phyloP scores from a whole-genome alignment of 768 basidiomycete species.

The Boletus vinaceobasis region DNA sequence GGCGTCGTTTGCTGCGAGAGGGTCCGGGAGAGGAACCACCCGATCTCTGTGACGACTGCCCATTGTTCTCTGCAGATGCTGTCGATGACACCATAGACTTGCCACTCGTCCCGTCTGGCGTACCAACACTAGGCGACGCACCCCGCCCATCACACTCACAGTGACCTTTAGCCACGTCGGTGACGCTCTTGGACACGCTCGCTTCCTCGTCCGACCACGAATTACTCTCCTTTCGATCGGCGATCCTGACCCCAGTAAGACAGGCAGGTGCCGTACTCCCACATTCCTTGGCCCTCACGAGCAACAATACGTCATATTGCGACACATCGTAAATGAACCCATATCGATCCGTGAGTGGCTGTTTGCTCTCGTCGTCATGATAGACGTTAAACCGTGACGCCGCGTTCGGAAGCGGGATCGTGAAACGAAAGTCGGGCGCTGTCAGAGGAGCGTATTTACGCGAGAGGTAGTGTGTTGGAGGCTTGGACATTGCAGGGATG shows the following conservation, averaged over 20 bases:
- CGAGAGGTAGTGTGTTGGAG: slow-evolving; percentile 81
- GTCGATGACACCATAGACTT: slow-evolving; percentile 12
- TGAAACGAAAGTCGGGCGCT: slow-evolving; percentile 70
- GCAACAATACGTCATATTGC: slow-evolving; percentile 73
- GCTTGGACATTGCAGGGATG: slow-evolving; percentile 74
- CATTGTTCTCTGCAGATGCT: slow-evolving; percentile 16
- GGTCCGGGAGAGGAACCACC: slow-evolving; percentile 46
- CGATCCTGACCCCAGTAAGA: slow-evolving; percentile 83
- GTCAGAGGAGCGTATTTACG: slow-evolving; percentile 71
- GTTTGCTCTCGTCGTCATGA: slow-evolving; percentile 48
- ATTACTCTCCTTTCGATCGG: slow-evolving; percentile 76
- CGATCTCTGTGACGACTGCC: slow-evolving; percentile 30
- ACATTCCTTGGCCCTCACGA: slow-evolving; percentile 70
- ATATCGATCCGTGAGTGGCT: slow-evolving; percentile 78
- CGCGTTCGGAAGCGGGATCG: slow-evolving; percentile 55
- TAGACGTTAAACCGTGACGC: slow-evolving; percentile 53
- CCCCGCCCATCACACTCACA: slow-evolving; percentile 41
- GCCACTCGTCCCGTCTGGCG: slow-evolving; percentile 9
- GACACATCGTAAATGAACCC: slow-evolving; percentile 90
- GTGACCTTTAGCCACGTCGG: slow-evolving; percentile 39
- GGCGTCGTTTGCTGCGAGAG: slow-evolving; percentile 43
- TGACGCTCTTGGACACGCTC: slow-evolving; percentile 28
- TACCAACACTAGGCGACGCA: neutral
- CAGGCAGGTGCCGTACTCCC: slow-evolving; percentile 78
- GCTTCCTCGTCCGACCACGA: slow-evolving; percentile 71